These are phyloP conservation scores for Sutorius australiensis DNA, from an alignment of 768 basidiomycete species.

Conservation along the genomic window DNA sequence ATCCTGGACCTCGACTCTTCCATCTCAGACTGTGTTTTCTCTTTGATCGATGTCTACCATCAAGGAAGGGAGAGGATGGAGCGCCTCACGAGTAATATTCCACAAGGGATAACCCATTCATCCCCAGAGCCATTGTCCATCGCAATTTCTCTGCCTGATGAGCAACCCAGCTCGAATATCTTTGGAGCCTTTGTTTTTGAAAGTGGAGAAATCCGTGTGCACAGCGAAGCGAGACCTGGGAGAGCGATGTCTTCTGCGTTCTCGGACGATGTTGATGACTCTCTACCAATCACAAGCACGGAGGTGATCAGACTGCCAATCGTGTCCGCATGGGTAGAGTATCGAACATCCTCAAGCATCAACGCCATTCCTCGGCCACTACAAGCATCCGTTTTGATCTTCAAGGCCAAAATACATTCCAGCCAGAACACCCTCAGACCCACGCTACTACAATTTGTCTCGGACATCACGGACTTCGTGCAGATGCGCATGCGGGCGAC, in stretches of 20 bases:
- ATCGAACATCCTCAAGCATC: constrained; percentile 52
- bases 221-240: constrained; percentile 47
- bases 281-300: constrained; percentile 42
- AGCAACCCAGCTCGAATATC: constrained; percentile 52
- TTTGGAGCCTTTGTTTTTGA: constrained; percentile 70
- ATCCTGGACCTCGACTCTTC: constrained; percentile 78
- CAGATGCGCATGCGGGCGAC: constrained; percentile 65
- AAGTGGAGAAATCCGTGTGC: constrained; percentile 80
- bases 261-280: constrained; percentile 49
- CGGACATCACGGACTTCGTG: constrained; percentile 65
- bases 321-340: constrained; percentile 81
- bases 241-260: constrained; percentile 34
- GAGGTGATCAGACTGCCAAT: constrained; percentile 73
- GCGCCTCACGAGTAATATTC: constrained; percentile 52
- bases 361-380: constrained; percentile 32
- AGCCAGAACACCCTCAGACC: constrained; percentile 85
- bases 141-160: constrained; percentile 8
- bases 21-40: constrained; percentile 74
- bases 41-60: constrained; percentile 81
- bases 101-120: constrained; percentile 31
- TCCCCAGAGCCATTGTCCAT: constrained; percentile 3
- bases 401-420: constrained; percentile 86
- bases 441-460: constrained; percentile 78
- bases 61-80: constrained; percentile 77
- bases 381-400: constrained; percentile 62